These are phyloP conservation scores for Atkinsonella texensis DNA, from an alignment of 2,329 filamentous ascomycete species.

Conservation along the genomic window DNA sequence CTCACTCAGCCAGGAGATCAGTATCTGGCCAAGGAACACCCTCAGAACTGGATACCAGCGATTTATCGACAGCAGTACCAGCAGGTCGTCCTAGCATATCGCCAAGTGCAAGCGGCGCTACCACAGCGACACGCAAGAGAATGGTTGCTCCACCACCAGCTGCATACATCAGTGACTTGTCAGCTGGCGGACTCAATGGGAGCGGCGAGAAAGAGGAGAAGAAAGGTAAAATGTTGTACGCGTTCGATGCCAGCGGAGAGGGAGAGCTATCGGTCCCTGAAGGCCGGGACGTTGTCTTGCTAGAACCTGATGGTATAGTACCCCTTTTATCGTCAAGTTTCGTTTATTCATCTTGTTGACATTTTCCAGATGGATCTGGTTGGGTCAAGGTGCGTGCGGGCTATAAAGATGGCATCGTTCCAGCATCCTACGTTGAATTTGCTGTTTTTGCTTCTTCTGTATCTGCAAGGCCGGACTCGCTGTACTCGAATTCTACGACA, in stretches of 20 bases:
- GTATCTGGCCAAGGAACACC: conserved; percentile 36
- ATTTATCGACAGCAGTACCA: conserved; percentile 12
- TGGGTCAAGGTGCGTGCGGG: conserved; percentile 79
- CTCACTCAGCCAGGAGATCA: conserved; percentile 61
- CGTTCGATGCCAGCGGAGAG: conserved; percentile 67
- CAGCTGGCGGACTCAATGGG: conserved; percentile 38
- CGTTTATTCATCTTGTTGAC: background rate
- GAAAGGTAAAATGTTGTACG: conserved; percentile 79
- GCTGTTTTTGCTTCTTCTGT: conserved; percentile 33
- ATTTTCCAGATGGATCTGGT: conserved; percentile 65
- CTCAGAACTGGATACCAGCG: conserved; percentile 32
- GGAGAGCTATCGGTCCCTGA: conserved; percentile 75
- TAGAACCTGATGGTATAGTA: conserved; percentile 75
- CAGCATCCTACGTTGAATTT: conserved; percentile 71
- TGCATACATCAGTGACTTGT: conserved; percentile 61
- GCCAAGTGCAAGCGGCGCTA: conserved; percentile 15
- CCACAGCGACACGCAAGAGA: conserved; percentile 40
- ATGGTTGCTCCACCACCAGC: conserved; percentile 80
- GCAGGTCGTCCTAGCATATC: conserved; percentile 17
- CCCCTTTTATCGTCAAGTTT: background rate
- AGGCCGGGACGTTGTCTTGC: conserved; percentile 61
- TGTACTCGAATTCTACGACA: conserved; percentile 58
- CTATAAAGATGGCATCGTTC: conserved; percentile 72
- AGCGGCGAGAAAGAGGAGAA: conserved; percentile 29
- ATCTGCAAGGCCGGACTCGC: conserved; percentile 54